phyloP scores from a whole-genome alignment of 768 basidiomycete genomes.

The Boletus bicolor region DNA sequence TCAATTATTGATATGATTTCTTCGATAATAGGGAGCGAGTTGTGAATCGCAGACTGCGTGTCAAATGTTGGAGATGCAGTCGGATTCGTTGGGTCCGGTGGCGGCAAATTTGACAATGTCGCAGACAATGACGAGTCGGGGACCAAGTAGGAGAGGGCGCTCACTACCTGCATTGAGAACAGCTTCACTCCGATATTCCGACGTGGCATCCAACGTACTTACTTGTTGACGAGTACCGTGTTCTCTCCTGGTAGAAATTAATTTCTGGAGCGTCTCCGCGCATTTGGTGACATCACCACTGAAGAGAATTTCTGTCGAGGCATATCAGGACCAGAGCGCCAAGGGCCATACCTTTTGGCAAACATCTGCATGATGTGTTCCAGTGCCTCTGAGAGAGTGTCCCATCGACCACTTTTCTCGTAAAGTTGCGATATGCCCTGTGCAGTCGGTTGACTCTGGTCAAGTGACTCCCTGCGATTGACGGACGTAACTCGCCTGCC shows the following conservation, averaged over 20 bases:
- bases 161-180: constrained; percentile 50
- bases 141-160: constrained; percentile 66
- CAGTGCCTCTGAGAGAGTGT: constrained; percentile 51
- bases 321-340: background rate
- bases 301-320: background rate
- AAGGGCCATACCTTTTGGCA: constrained; percentile 48
- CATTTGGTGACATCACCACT: constrained; percentile 78
- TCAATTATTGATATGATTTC: constrained; percentile 69
- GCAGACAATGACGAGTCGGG: constrained; percentile 66
- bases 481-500: constrained; percentile 59
- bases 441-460: background rate
- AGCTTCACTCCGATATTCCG: background rate
- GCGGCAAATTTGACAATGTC: constrained; percentile 62
- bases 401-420: constrained; percentile 60
- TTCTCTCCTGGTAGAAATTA: constrained; percentile 59
- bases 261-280: constrained; percentile 76
- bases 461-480: constrained; percentile 6
- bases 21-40: constrained; percentile 67
- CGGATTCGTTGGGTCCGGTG: constrained; percentile 76
- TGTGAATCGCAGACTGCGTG: constrained; percentile 60
- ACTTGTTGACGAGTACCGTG: constrained; percentile 64
- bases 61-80: constrained; percentile 53
- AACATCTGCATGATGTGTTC: constrained; percentile 57
- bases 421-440: constrained; percentile 76
- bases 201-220: constrained; percentile 6